Base-by-base conservation (phyloP, 1,139 yeast species). In the Saccharomyces pastorianus region DNA sequence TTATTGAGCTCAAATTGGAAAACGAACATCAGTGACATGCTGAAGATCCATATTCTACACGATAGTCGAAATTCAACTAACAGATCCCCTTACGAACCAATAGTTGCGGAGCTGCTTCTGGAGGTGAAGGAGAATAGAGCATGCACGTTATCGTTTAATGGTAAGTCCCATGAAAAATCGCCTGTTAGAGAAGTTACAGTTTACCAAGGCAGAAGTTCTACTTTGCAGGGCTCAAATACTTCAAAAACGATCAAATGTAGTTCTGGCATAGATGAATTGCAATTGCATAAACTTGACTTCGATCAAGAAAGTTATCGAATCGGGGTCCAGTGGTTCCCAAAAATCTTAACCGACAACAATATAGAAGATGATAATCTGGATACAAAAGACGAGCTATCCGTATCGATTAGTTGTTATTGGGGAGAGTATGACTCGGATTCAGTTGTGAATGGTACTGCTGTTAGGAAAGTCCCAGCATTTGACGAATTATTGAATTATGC, bases 251-350 rank as follows among this genome's bases (percentile, higher is more conserved):
- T 65, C 68, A 83, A 81, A 66, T 72, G 76, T 59, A 68, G 76
- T 59, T 69, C 73, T 47, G 96, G 96, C n/a, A 84, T 88, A 52
- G 81, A 82, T 57, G 76, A 76, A 52, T 62, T 87, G 4, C 78
- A 78, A 49, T 67, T 89, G 55, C 87, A 85, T 66, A 87, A 85
- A 64, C 71, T 85, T 38, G 76, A 79, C 62, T 84, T 88, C 83
- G 71, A 78, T 14, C 74, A 73, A 51, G 61, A 68, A 2, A 72
- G 75, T 1, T 85, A 81, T 64, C 85, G 78, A 59, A 59, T 89
- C 51, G 87, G 84, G 1, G 65, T 89, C 54, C 87, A 86, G 64
- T 88, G 96, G 96, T 74, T 86, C 46, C 95, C 95, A 4, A 78
- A 78, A 55, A 75, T 84, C 56, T 75, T 80, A 51, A 28, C 13